Evolutionary conservation across 306 rosid genomes (phyloP), one percentile per base, ranked within the genome.

Genomic region (Senna tora): DNA sequence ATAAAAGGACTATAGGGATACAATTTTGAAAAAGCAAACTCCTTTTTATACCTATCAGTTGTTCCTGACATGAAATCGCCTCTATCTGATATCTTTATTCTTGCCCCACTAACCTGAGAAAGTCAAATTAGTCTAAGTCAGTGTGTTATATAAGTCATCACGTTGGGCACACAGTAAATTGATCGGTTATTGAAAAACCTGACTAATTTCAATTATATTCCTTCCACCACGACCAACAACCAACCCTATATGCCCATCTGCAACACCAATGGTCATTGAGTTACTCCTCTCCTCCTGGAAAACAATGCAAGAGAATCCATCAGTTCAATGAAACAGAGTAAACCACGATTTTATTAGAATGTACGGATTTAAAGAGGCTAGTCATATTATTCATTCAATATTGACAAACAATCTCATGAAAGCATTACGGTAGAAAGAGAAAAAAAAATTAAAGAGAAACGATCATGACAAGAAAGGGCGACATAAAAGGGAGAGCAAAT

Each of bases 191-290:
- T 34, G 71, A 58, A 58, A 66, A 82, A 95, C 99, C 99, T 95
- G 99, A 77, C 96, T 92, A 45, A 95, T 95, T 72, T 92, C 99
- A 74, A 76, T 77, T 79, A 95, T 85, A 78, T 85, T 95, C 85
- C 97, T 91, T 82, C 99, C 99, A 59, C 96, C 96, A 57, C 99
- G 99, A 50, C 99, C 99, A 71, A 95, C 96, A 85, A 95, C 99
- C 83, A 95, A 79, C 16, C 99, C 99, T 7, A 95, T 88, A 78
- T 91, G 97, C 25, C 49, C 90, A 77, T 95, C 99, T 14, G 96
- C 89, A 59, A 95, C 84, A 1, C 97, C 99, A 69, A 95, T 95
- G 53, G 92, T 95, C 83, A 91, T 17, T 0, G 97, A 91, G 86
- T 88, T 91, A 58, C 76, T 88, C 69, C 81, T 86, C 55, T 95